Conservation (phyloP, 331 rosid genomes). For the Malus hybrid region DNA sequence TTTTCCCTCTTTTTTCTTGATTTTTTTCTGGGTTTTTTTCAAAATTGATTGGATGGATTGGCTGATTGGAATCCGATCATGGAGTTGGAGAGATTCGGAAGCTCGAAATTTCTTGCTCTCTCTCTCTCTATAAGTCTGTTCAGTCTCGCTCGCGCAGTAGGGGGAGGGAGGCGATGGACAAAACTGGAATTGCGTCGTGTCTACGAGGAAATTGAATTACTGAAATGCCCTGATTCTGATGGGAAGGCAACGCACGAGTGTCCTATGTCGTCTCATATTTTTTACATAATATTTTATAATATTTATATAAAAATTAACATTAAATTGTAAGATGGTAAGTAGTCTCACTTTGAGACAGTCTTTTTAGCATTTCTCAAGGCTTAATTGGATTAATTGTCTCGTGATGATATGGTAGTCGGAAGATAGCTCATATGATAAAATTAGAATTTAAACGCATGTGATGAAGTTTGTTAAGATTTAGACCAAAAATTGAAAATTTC, state of each 20-base stretch:
- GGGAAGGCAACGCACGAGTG: neutral
- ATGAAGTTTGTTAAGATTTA: too few relatives aligned
- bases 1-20: neutral
- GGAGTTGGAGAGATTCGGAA: neutral
- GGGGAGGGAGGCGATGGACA: neutral
- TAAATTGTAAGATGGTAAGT: rapidly evolving
- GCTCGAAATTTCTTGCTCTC: neutral
- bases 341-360: rapidly evolving
- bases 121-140: neutral
- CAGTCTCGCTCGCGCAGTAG: neutral
- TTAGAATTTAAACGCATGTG: too few relatives aligned
- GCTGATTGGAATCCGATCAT: slow-evolving; percentile 14
- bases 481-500: too few relatives aligned
- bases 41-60: neutral
- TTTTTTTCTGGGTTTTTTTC: neutral
- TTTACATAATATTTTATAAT: too few relatives aligned
- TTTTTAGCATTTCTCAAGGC: too few relatives aligned
- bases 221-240: neutral
- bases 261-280: rapidly evolving
- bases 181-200: neutral
- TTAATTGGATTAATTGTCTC: too few relatives aligned
- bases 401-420: too few relatives aligned
- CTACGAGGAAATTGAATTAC: neutral
- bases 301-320: too few relatives aligned
- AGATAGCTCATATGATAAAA: too few relatives aligned